phyloP scores from a whole-genome alignment of 495 filamentous ascomycete genomes.

The Aspergillus hancockii region DNA sequence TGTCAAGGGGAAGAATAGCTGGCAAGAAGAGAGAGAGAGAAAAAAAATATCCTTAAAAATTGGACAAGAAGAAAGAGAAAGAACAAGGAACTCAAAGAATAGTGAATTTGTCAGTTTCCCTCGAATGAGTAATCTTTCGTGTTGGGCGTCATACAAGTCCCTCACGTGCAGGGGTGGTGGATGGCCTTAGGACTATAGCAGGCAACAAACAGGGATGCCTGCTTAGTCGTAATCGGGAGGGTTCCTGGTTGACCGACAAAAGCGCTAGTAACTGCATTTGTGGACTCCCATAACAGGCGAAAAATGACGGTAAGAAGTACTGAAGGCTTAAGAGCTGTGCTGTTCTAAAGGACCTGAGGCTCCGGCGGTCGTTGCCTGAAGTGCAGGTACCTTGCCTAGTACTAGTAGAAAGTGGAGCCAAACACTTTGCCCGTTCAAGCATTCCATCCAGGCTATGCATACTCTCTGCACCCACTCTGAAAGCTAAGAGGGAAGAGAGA shows the following conservation, averaged over 20 bases:
- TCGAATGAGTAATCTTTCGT: constrained; percentile 1
- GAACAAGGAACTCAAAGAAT: not conserved
- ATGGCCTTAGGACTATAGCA: not conserved
- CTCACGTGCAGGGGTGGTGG: not conserved
- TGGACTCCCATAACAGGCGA: not conserved
- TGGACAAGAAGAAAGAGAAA: not conserved
- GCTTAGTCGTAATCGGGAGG: not conserved
- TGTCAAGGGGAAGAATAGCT: not conserved
- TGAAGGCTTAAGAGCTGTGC: not conserved
- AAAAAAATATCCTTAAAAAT: no score
- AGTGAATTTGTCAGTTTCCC: not conserved
- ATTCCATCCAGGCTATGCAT: constrained; percentile 3
- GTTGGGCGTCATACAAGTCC: not conserved
- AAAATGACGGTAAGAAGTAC: not conserved
- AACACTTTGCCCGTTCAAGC: not conserved
- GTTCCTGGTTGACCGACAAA: not conserved
- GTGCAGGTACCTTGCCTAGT: not conserved
- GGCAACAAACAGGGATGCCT: constrained; percentile 5
- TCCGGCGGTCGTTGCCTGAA: constrained; percentile 2
- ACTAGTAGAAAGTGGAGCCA: not conserved
- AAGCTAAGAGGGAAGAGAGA: not conserved
- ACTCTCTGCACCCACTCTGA: not conserved
- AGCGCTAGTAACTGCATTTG: not conserved
- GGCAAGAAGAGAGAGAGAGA: not conserved
- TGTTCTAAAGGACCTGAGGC: not conserved